phyloP scores from a whole-genome alignment of 2,329 filamentous ascomycete genomes.

The Dothiorella sarmentorum region DNA sequence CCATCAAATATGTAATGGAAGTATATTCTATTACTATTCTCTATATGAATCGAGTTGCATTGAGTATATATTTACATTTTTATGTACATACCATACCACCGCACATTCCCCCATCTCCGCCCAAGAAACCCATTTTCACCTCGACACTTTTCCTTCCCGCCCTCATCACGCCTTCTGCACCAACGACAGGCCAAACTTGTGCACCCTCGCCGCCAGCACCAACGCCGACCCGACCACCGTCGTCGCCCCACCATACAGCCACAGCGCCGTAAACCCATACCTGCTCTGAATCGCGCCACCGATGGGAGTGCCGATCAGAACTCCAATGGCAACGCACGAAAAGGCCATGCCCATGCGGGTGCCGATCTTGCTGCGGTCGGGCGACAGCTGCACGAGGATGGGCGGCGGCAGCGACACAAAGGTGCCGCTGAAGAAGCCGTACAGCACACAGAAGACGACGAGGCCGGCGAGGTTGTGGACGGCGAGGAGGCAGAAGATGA shows the following conservation, averaged over 20 bases:
- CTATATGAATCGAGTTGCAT: too few relatives aligned
- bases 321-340: constrained; percentile 47
- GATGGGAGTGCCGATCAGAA: constrained; percentile 56
- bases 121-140: too few relatives aligned
- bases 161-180: neutral
- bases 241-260: constrained; percentile 43
- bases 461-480: constrained; percentile 34
- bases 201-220: constrained; percentile 7
- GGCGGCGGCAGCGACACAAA: constrained; percentile 47
- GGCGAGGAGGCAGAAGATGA: constrained; percentile 42
- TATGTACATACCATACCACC: neutral
- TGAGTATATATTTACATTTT: neutral
- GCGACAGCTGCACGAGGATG: constrained; percentile 43
- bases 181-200: neutral
- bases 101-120: neutral
- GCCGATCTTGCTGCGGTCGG: constrained; percentile 45
- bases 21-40: too few relatives aligned
- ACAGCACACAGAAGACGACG: constrained; percentile 43
- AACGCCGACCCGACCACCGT: constrained; percentile 19
- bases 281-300: constrained; percentile 52
- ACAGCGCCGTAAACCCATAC: constrained; percentile 42
- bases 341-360: constrained; percentile 57
- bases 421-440: constrained; percentile 49
- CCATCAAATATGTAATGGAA: too few relatives aligned
- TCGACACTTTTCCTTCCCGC: neutral